phyloP scores from a whole-genome alignment of 225 moss, liverwort and hornwort genomes.

The Pseudoscleropodium purum region DNA sequence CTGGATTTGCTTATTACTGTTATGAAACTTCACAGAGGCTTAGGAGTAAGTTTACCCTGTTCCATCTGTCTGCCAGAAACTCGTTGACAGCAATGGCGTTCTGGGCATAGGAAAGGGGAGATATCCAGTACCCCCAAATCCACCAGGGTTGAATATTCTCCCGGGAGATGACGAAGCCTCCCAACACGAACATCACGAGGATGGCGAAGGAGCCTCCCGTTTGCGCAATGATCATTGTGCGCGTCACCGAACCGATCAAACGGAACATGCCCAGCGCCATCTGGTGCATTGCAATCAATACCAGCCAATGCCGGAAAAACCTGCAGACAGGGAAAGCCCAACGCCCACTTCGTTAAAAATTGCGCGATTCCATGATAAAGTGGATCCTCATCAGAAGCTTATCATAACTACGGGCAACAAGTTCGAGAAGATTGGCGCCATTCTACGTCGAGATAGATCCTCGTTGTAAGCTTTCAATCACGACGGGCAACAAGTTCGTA shows the following conservation, averaged over 20 bases:
- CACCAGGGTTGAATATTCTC: slow-evolving; percentile 59
- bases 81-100: slow-evolving; percentile 50
- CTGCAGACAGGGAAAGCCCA: slow-evolving; percentile 4
- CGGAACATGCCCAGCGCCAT: slow-evolving; percentile 80
- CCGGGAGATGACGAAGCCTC: slow-evolving; percentile 70
- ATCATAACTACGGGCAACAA: neutral
- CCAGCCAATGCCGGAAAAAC: slow-evolving; percentile 67
- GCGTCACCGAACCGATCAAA: slow-evolving; percentile 53
- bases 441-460: neutral
- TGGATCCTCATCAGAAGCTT: neutral
- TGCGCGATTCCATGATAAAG: no score
- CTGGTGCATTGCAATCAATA: slow-evolving; percentile 77
- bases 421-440: neutral
- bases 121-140: slow-evolving; percentile 63
- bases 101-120: slow-evolving; percentile 49
- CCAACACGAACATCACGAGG: slow-evolving; percentile 64
- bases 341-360: neutral
- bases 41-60: slow-evolving; percentile 3
- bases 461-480: neutral
- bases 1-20: neutral
- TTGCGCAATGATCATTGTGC: slow-evolving; percentile 77
- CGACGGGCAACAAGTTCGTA: neutral
- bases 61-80: slow-evolving; percentile 51
- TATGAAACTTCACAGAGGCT: neutral
- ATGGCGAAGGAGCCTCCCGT: slow-evolving; percentile 63